Percentiles rank a stretch among this genome's conserved stretches.
Conservation (phyloP, 2,329 filamentous ascomycete genomes). For the Blastomyces parvus region DNA sequence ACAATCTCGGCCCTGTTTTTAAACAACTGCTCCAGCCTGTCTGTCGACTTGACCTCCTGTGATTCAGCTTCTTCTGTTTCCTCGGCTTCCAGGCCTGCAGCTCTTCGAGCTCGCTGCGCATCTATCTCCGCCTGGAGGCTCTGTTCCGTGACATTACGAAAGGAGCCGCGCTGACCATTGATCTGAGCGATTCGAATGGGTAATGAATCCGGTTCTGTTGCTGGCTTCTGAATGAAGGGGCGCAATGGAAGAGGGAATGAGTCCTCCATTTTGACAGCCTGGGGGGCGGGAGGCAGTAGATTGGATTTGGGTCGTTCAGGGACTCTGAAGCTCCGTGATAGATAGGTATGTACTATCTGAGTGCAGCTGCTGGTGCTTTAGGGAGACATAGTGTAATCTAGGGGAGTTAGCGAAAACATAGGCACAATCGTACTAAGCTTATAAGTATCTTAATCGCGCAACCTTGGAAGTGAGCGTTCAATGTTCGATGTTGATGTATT, state of each 20-base stretch:
- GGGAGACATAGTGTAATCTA: not conserved
- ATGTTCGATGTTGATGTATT: no score
- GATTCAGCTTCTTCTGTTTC: slow-evolving; percentile 39
- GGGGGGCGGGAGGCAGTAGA: not conserved
- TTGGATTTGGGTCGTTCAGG: not conserved
- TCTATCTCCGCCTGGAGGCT: slow-evolving; percentile 60
- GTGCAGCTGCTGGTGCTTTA: not conserved
- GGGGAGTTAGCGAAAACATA: not conserved
- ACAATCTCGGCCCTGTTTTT: slow-evolving; percentile 38
- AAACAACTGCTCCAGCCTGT: slow-evolving; percentile 34
- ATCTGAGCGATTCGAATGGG: slow-evolving; percentile 69
- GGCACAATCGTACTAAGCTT: not conserved
- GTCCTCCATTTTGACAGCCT: slow-evolving; percentile 26
- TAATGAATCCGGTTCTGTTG: slow-evolving; percentile 39
- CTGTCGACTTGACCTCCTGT: slow-evolving; percentile 23
- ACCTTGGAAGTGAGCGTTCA: not conserved
- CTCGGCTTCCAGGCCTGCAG: slow-evolving; percentile 40
- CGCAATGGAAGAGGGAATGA: slow-evolving; percentile 51
- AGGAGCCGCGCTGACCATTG: slow-evolving; percentile 67
- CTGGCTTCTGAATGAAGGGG: slow-evolving; percentile 35
- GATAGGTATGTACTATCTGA: not conserved
- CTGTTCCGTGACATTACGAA: slow-evolving; percentile 68
- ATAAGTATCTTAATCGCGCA: not conserved
- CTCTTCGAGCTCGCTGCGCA: slow-evolving; percentile 30
- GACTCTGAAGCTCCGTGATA: not conserved